These are phyloP conservation scores for Candida loeiensis DNA, from an alignment of 805 yeast species.

Conservation along the genomic window DNA sequence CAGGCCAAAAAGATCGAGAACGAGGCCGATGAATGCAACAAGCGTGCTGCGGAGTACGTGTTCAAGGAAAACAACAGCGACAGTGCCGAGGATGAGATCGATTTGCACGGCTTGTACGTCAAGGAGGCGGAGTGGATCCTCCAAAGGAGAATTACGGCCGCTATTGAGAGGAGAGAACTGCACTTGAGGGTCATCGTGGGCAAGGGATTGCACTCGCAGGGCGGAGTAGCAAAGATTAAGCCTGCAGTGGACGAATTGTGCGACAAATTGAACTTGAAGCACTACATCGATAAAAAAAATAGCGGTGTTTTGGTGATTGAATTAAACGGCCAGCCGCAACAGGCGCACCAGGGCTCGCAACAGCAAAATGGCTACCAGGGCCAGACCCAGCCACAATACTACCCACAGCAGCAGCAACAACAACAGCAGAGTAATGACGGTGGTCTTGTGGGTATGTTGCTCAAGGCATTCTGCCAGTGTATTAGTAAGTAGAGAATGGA, in stretches of 20 bases:
- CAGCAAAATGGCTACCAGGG: slow-evolving; percentile 15
- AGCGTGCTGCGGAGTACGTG: slow-evolving; percentile 85
- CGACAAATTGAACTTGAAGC: slow-evolving; percentile 56
- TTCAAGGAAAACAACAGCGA: slow-evolving; percentile 86
- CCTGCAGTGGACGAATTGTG: slow-evolving; percentile 87
- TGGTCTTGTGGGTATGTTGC: slow-evolving; percentile 23
- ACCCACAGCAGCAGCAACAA: slow-evolving; percentile 8
- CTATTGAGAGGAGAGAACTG: slow-evolving; percentile 54
- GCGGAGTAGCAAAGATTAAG: slow-evolving; percentile 80
- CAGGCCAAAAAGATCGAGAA: slow-evolving; percentile 57
- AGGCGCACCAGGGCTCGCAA: slow-evolving; percentile 19
- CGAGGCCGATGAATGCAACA: slow-evolving; percentile 67
- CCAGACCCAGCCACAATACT: slow-evolving; percentile 9
- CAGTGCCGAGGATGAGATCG: slow-evolving; percentile 82
- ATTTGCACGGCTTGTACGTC: slow-evolving; percentile 86
- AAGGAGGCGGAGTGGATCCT: slow-evolving; percentile 81
- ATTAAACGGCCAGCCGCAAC: slow-evolving; percentile 27
- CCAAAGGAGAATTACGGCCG: slow-evolving; percentile 68
- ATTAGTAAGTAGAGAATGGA: slow-evolving; percentile 16
- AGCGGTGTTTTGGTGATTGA: slow-evolving; percentile 78
- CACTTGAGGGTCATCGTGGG: slow-evolving; percentile 84
- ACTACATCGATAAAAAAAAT: slow-evolving; percentile 65
- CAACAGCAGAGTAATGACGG: slow-evolving; percentile 3
- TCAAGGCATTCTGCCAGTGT: slow-evolving; percentile 34
- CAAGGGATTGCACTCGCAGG: slow-evolving; percentile 79